These are phyloP conservation scores for Lathyrus aphaca DNA, from an alignment of 306 rosid genomes.

Conservation along the genomic window DNA sequence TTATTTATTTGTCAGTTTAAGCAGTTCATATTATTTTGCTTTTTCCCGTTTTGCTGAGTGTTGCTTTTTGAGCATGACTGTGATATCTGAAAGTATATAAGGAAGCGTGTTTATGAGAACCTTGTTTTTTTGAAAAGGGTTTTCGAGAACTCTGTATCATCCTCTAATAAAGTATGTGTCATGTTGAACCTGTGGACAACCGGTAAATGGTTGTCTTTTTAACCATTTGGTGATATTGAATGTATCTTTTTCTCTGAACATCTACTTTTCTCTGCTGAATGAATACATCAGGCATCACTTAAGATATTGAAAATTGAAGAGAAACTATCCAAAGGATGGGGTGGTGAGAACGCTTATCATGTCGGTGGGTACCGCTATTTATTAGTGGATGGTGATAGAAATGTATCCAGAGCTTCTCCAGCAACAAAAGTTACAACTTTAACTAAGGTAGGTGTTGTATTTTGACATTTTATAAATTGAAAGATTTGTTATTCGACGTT, in stretches of 20 bases:
- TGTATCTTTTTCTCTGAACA: conserved; percentile 33
- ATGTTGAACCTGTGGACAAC: conserved; percentile 16
- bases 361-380: conserved; percentile 91
- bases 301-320: conserved; percentile 91
- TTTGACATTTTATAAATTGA: conserved; percentile 28
- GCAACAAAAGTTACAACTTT: conserved; percentile 91
- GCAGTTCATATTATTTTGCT: neutral
- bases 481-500: conserved; percentile 29
- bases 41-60: neutral
- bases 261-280: conserved; percentile 37
- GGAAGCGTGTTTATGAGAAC: conserved; percentile 8
- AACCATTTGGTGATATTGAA: conserved; percentile 9
- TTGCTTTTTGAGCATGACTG: conserved; percentile 23
- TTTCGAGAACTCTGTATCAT: conserved; percentile 15
- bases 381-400: conserved; percentile 81
- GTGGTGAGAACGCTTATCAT: conserved; percentile 96
- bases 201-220: neutral
- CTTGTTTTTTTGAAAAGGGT: neutral
- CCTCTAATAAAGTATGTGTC: conserved; percentile 9
- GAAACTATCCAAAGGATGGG: conserved; percentile 97
- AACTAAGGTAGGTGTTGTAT: conserved; percentile 65
- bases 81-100: conserved; percentile 6
- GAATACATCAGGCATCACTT: conserved; percentile 66
- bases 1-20: conserved; percentile 1
- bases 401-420: conserved; percentile 93